These are phyloP conservation scores for Cytospora schulzeri DNA, from an alignment of 2,329 filamentous ascomycete genomes.

Conservation along the genomic window DNA sequence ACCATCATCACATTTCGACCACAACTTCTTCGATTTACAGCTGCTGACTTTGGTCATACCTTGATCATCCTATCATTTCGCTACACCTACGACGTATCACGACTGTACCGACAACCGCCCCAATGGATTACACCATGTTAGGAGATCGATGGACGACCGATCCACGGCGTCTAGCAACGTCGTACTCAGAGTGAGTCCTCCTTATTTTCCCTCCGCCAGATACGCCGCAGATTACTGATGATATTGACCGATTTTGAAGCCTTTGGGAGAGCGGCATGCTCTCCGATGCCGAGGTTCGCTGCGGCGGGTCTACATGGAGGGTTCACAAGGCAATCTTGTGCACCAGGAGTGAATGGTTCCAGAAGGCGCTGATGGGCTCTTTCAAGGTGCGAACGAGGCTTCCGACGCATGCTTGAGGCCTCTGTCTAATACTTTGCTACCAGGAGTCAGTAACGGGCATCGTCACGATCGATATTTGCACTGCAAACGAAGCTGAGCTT, in stretches of 20 bases:
- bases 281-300: background rate
- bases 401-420: background rate
- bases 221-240: background rate
- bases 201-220: background rate
- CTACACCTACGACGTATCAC: background rate
- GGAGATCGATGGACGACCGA: too few species aligned
- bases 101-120: too few species aligned
- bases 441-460: background rate
- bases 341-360: constrained; percentile 6
- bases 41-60: background rate
- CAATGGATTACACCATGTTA: too few species aligned
- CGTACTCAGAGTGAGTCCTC: background rate
- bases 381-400: background rate
- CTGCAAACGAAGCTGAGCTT: background rate
- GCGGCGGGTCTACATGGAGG: background rate
- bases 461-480: background rate
- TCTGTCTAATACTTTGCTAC: background rate
- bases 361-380: background rate
- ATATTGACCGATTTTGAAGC: background rate
- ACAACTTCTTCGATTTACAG: too few species aligned
- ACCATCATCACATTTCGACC: too few species aligned
- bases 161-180: background rate
- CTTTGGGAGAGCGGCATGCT: background rate
- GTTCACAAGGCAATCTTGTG: constrained; percentile 1
- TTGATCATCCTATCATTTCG: background rate